Conservation (phyloP, 1,139 yeast genomes). For the Yamadazyma dendronema region DNA sequence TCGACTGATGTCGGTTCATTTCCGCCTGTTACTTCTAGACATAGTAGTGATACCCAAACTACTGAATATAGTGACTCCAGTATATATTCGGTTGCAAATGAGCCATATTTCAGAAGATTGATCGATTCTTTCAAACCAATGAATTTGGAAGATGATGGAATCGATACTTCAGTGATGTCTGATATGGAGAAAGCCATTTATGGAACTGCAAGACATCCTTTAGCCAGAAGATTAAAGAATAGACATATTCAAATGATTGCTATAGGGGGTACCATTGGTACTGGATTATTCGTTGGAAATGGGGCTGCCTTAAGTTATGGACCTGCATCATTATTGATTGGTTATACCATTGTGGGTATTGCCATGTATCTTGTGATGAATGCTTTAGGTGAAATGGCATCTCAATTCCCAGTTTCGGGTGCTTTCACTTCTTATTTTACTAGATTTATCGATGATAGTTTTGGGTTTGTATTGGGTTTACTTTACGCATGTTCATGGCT, state of each 20-base stretch:
- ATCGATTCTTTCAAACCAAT: constrained; percentile 42
- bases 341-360: constrained; percentile 41
- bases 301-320: constrained; percentile 66
- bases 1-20: background rate
- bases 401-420: constrained; percentile 61
- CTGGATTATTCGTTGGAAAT: constrained; percentile 62
- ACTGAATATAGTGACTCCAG: background rate
- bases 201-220: constrained; percentile 39
- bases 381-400: constrained; percentile 61
- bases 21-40: background rate
- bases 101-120: constrained; percentile 16
- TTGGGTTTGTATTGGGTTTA: constrained; percentile 53
- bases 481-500: constrained; percentile 44
- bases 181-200: constrained; percentile 36
- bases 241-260: constrained; percentile 48
- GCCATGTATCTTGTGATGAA: constrained; percentile 53
- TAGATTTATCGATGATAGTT: constrained; percentile 60
- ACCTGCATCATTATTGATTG: constrained; percentile 63
- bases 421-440: constrained; percentile 56
- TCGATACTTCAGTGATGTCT: constrained; percentile 29
- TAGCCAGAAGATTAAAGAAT: constrained; percentile 35
- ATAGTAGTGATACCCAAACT: background rate
- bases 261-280: constrained; percentile 43
- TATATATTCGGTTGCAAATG: background rate
- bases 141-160: constrained; percentile 39